Evolutionary conservation across 1,284 basidiomycete genomes (phyloP).

Genomic region (Malassezia pachydermatis): DNA sequence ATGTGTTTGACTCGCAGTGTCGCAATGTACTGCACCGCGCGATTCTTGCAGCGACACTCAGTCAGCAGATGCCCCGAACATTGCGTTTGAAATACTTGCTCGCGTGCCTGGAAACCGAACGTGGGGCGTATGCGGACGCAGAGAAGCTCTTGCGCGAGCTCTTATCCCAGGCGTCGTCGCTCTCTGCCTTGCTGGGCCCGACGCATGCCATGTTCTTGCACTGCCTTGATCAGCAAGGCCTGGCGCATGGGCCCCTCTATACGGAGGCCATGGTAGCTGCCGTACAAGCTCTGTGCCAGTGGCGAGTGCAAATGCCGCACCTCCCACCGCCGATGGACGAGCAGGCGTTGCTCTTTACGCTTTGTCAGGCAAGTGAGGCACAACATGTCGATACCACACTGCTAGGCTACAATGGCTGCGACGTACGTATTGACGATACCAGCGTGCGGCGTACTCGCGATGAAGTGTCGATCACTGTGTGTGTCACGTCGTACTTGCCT

Average conservation of each 20-base stretch:
- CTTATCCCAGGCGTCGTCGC: not conserved
- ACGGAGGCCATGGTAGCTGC: slow-evolving; percentile 3
- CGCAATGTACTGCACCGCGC: slow-evolving; percentile 14
- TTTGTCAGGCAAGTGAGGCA: not conserved
- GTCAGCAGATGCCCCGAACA: slow-evolving; percentile 1
- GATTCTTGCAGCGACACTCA: not conserved
- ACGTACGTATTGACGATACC: not conserved
- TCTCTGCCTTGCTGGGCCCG: not conserved
- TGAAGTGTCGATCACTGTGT: slow-evolving; percentile 23
- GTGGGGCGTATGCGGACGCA: not conserved
- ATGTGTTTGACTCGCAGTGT: slow-evolving; percentile 15
- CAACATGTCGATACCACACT: slow-evolving; percentile 3
- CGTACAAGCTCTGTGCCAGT: not conserved
- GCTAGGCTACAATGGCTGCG: slow-evolving; percentile 14
- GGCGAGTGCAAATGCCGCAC: not conserved
- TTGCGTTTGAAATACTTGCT: slow-evolving; percentile 5
- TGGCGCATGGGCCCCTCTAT: not conserved
- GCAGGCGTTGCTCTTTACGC: not conserved
- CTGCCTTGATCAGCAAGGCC: not conserved
- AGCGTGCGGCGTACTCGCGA: slow-evolving; percentile 23
- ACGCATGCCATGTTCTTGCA: slow-evolving; percentile 1
- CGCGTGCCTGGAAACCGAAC: slow-evolving; percentile 4
- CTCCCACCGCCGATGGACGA: slow-evolving; percentile 1
- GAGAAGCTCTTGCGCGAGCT: not conserved
- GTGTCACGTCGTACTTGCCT: slow-evolving; percentile 21